phyloP scores from a whole-genome alignment of 768 basidiomycete species.

The Coprinopsis strossmayeri region DNA sequence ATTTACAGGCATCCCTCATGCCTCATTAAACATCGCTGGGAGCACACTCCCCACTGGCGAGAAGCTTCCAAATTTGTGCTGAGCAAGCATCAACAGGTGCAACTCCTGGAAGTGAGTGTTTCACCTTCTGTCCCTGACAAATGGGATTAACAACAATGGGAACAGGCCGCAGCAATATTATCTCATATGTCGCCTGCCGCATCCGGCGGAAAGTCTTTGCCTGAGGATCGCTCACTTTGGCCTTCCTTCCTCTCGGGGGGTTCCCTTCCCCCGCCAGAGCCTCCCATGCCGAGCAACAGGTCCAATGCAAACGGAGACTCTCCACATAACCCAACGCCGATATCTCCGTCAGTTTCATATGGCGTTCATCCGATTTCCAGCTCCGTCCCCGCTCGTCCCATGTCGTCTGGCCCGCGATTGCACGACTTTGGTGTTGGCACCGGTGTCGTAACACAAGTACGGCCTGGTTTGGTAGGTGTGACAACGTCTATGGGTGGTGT shows the following conservation, averaged over 20 bases:
- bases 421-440: slow-evolving; percentile 57
- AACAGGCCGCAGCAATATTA: slow-evolving; percentile 88
- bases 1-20: slow-evolving; percentile 91
- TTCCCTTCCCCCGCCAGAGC: slow-evolving; percentile 50
- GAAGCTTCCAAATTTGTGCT: slow-evolving; percentile 86
- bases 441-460: slow-evolving; percentile 45
- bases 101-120: slow-evolving; percentile 73
- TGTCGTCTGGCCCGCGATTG: slow-evolving; percentile 49
- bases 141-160: not conserved
- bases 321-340: slow-evolving; percentile 10
- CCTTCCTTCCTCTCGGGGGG: slow-evolving; percentile 77
- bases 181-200: slow-evolving; percentile 72
- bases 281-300: no score
- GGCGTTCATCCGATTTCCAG: slow-evolving; percentile 33
- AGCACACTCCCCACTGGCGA: slow-evolving; percentile 94
- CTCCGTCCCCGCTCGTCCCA: slow-evolving; percentile 43
- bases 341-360: slow-evolving; percentile 11
- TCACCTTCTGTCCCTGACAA: slow-evolving; percentile 1
- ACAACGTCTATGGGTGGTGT: slow-evolving; percentile 20
- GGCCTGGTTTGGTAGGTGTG: slow-evolving; percentile 47
- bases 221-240: slow-evolving; percentile 93
- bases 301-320: no score
- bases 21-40: slow-evolving; percentile 97
- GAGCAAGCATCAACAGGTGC: slow-evolving; percentile 96
- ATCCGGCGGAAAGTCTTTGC: slow-evolving; percentile 66